phyloP scores from a whole-genome alignment of 1,139 yeast genomes.

The Candida sp. region DNA sequence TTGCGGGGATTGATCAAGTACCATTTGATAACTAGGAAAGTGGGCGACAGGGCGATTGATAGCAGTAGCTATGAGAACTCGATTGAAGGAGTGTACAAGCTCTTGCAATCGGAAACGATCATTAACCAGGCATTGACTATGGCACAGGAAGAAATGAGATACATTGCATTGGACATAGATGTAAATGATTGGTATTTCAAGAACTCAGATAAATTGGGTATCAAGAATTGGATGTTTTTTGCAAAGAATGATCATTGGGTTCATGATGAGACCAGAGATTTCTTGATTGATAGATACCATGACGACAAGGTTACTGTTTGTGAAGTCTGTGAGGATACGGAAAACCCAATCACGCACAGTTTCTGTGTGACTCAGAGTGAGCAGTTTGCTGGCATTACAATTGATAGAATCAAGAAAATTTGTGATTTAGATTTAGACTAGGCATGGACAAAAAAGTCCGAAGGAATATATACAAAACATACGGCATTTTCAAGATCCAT shows the following conservation, averaged over 20 bases:
- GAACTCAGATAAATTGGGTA: conserved; percentile 2
- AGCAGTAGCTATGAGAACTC: conserved; percentile 37
- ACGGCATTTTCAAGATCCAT: not conserved
- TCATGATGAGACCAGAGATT: conserved; percentile 46
- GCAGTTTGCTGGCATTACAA: conserved; percentile 52
- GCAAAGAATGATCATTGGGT: conserved; percentile 70
- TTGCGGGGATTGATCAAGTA: conserved; percentile 5
- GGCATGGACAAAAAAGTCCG: not conserved
- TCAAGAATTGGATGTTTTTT: conserved; percentile 58
- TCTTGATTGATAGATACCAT: conserved; percentile 39
- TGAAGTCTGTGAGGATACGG: conserved; percentile 28
- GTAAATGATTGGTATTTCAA: conserved; percentile 56
- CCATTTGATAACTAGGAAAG: conserved; percentile 6
- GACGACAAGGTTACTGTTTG: conserved; percentile 27
- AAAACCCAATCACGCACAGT: conserved; percentile 51
- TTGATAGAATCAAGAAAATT: conserved; percentile 12
- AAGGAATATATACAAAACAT: not conserved
- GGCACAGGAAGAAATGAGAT: conserved; percentile 61
- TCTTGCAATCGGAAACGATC: conserved; percentile 43
- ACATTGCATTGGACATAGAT: conserved; percentile 44
- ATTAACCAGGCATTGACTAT: conserved; percentile 57
- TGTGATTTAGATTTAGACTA: conserved; percentile 3
- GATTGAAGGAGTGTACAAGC: conserved; percentile 43
- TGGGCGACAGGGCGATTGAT: not conserved
- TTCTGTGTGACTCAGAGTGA: conserved; percentile 61